phyloP scores from a whole-genome alignment of 1,284 basidiomycete genomes.

The Chalciporus sp. region DNA sequence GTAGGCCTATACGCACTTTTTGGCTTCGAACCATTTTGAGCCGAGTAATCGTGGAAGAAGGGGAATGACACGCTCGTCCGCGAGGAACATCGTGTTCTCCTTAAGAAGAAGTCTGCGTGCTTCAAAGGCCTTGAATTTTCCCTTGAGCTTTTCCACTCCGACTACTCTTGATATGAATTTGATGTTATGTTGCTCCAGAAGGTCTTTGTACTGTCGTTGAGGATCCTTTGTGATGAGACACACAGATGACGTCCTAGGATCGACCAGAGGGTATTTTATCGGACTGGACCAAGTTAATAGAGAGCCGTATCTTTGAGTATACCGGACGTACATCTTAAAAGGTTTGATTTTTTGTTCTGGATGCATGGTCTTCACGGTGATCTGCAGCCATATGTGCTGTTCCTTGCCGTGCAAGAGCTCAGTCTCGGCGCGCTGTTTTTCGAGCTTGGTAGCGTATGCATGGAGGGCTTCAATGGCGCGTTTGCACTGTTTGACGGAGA shows the following conservation, averaged over 20 bases:
- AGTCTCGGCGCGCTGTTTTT: constrained; percentile 65
- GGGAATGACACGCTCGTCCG: constrained; percentile 89
- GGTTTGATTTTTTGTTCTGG: constrained; percentile 82
- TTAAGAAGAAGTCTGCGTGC: constrained; percentile 83
- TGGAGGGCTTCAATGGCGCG: constrained; percentile 79
- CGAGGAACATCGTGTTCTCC: constrained; percentile 91
- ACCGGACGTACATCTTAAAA: constrained; percentile 70
- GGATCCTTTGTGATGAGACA: constrained; percentile 97
- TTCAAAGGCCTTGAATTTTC: constrained; percentile 93
- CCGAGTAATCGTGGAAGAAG: constrained; percentile 87
- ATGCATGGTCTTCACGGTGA: constrained; percentile 82
- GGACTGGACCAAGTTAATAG: constrained; percentile 49
- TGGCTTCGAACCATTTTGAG: constrained; percentile 89
- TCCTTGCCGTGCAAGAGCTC: constrained; percentile 82
- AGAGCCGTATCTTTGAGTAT: not conserved
- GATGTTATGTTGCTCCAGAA: constrained; percentile 77
- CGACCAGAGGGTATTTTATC: constrained; percentile 80
- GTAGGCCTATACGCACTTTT: constrained; percentile 67
- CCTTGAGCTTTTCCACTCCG: constrained; percentile 85
- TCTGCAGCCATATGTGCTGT: constrained; percentile 83
- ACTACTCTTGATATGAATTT: constrained; percentile 93
- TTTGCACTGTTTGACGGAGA: constrained; percentile 74
- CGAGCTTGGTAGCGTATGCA: constrained; percentile 65
- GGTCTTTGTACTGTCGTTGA: constrained; percentile 94
- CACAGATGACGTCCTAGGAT: constrained; percentile 76